Evolutionary conservation across 2,329 filamentous ascomycete genomes (phyloP).

Genomic region (Neobulgaria alba): DNA sequence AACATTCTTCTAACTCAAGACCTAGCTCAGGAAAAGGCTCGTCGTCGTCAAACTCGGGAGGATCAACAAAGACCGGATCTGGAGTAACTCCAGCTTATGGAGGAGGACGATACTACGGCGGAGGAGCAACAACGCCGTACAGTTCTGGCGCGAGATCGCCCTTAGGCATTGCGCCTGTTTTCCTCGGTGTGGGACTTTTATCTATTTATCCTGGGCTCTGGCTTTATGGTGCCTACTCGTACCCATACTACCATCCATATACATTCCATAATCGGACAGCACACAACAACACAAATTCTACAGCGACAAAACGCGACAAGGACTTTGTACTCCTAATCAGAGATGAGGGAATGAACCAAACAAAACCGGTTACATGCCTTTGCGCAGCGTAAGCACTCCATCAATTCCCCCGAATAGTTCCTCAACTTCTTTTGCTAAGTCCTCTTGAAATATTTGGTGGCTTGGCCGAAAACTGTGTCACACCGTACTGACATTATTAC

Average conservation of each 20-base stretch:
- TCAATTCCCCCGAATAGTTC: not conserved
- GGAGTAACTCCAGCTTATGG: slow-evolving; percentile 50
- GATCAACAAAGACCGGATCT: slow-evolving; percentile 47
- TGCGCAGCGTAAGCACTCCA: slow-evolving; percentile 36
- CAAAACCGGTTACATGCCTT: slow-evolving; percentile 50
- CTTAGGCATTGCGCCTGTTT: slow-evolving; percentile 42
- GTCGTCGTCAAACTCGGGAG: slow-evolving; percentile 33
- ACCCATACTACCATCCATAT: slow-evolving; percentile 51
- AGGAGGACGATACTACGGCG: slow-evolving; percentile 57
- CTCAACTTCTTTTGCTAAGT: no score
- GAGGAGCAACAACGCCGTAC: slow-evolving; percentile 56
- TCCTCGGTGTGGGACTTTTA: slow-evolving; percentile 43
- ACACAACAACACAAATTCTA: slow-evolving; percentile 26
- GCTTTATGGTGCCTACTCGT: slow-evolving; percentile 54
- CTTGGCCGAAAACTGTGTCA: no score
- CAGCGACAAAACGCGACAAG: slow-evolving; percentile 26
- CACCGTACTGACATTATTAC: not conserved
- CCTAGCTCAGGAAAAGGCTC: slow-evolving; percentile 17
- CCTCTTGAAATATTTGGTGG: no score
- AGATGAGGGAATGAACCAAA: slow-evolving; percentile 41
- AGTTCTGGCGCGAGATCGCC: slow-evolving; percentile 40
- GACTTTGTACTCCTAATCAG: slow-evolving; percentile 7
- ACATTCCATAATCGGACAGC: slow-evolving; percentile 38
- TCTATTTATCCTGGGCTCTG: slow-evolving; percentile 44
- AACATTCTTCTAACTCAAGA: not conserved